Conservation (phyloP, 495 filamentous ascomycete species). For the Penicillium lividum region DNA sequence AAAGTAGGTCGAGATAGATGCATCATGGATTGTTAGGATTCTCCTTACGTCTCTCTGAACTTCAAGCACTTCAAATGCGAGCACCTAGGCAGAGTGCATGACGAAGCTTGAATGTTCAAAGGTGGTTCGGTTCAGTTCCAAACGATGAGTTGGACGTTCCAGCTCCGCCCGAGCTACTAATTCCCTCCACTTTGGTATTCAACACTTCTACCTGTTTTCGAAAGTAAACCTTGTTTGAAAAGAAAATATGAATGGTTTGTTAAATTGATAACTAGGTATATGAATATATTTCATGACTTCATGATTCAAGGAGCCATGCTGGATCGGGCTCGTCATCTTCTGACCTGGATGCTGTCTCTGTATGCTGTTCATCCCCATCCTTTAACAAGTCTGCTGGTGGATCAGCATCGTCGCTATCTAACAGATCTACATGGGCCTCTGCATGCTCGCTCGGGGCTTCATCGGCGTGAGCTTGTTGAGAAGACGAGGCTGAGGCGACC, state of each 20-base stretch:
- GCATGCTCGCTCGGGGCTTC: conserved; percentile 7
- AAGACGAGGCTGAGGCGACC: conserved; percentile 8
- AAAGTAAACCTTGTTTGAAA: too few species aligned
- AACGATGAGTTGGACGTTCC: not conserved
- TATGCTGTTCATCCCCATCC: conserved; percentile 31
- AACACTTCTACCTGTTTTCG: not conserved
- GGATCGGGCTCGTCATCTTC: conserved; percentile 54
- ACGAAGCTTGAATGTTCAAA: not conserved
- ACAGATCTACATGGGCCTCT: conserved; percentile 15
- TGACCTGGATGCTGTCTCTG: conserved; percentile 30
- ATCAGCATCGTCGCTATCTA: conserved; percentile 36
- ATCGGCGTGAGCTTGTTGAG: conserved; percentile 5
- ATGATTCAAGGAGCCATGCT: conserved; percentile 41
- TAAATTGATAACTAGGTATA: not conserved
- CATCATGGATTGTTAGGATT: conserved; percentile 13
- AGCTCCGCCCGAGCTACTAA: not conserved
- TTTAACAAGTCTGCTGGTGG: conserved; percentile 43
- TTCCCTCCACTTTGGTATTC: not conserved
- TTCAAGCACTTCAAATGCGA: not conserved
- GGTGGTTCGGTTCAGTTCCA: too few species aligned
- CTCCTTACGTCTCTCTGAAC: not conserved
- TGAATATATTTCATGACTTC: not conserved
- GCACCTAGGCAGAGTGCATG: not conserved
- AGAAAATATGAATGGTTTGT: not conserved
- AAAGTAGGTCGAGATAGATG: conserved; percentile 58